These are phyloP conservation scores for Diplocarpon rosae DNA, from an alignment of 2,329 filamentous ascomycete genomes.

Conservation along the genomic window DNA sequence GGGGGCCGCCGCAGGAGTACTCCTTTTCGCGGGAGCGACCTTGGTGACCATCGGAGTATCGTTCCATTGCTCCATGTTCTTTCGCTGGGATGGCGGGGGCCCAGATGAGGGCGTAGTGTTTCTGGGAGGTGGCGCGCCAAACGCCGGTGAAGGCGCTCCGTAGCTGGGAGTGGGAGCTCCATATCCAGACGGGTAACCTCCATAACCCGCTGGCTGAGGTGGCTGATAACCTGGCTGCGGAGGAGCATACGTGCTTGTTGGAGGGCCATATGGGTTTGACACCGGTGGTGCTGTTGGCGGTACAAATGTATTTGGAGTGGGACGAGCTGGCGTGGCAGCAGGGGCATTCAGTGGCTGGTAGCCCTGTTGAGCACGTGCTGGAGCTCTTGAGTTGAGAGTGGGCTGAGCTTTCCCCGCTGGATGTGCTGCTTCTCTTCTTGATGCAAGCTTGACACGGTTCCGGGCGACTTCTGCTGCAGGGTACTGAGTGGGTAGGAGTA, in stretches of 20 bases:
- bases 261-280: conserved; percentile 39
- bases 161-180: conserved; percentile 19
- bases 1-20: conserved; percentile 50
- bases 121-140: conserved; percentile 50
- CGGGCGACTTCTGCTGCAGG: conserved; percentile 79
- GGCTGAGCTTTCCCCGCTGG: conserved; percentile 25
- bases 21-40: conserved; percentile 55
- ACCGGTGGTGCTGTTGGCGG: conserved; percentile 27
- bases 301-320: conserved; percentile 38
- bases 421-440: conserved; percentile 43
- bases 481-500: conserved; percentile 73
- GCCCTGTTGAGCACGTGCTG: conserved; percentile 35
- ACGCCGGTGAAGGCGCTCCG: conserved; percentile 27
- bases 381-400: conserved; percentile 30
- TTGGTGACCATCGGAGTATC: conserved; percentile 83
- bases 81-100: conserved; percentile 57
- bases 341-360: conserved; percentile 39
- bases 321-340: conserved; percentile 22
- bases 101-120: conserved; percentile 52
- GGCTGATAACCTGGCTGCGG: conserved; percentile 30
- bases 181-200: conserved; percentile 7
- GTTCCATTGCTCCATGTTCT: conserved; percentile 79
- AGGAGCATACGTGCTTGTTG: conserved; percentile 29
- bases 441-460: conserved; percentile 75
- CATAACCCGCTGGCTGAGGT: conserved; percentile 22